phyloP scores from a whole-genome alignment of 345 rosid genomes.

The Murraya koenigii region DNA sequence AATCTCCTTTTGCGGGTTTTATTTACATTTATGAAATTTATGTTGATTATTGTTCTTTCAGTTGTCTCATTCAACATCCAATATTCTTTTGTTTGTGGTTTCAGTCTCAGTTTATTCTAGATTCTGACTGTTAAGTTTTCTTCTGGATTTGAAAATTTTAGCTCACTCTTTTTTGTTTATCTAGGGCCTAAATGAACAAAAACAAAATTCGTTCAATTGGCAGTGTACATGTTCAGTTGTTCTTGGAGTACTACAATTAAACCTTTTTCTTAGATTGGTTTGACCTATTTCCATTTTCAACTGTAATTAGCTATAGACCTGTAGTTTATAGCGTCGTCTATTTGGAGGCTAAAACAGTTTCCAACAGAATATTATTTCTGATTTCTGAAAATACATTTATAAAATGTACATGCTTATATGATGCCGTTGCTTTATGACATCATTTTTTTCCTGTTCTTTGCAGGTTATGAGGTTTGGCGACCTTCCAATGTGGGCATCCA shows the following conservation, averaged over 20 bases:
- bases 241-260: not conserved
- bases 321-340: not conserved
- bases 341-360: not conserved
- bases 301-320: not conserved
- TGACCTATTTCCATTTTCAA: not conserved
- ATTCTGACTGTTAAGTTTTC: not conserved
- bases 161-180: not conserved
- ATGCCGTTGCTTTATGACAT: not conserved
- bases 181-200: not conserved
- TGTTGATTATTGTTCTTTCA: not conserved
- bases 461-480: constrained; percentile 95
- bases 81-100: not conserved
- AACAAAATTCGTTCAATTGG: not conserved
- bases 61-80: not conserved
- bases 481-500: constrained; percentile 75
- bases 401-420: not conserved
- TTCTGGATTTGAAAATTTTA: not conserved
- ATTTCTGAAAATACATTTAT: not conserved
- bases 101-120: not conserved
- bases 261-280: not conserved
- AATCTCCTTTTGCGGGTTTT: not conserved
- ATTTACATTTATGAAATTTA: not conserved
- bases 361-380: not conserved
- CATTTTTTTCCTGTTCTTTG: not conserved
- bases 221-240: not conserved